A percentile compares a stretch with the other conserved stretches of the same genome.
phyloP scores from a whole-genome alignment of 2,329 filamentous ascomycete species.

The Alternaria brassicae region DNA sequence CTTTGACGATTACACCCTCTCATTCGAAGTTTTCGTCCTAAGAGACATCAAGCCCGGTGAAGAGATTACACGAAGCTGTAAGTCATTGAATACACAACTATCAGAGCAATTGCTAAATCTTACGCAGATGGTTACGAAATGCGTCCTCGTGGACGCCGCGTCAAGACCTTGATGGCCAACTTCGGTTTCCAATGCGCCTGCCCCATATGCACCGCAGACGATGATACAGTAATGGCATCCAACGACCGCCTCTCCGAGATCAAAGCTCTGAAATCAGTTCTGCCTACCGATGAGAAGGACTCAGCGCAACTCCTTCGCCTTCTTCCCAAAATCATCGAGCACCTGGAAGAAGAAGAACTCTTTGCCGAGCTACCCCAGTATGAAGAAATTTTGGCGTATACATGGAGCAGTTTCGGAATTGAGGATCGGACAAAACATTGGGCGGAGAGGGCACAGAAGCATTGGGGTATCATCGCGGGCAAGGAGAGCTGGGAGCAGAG shows the following conservation, averaged over 20 bases:
- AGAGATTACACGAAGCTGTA: constrained; percentile 44
- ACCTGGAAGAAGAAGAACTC: constrained; percentile 39
- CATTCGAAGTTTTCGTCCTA: constrained; percentile 38
- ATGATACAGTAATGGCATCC: constrained; percentile 24
- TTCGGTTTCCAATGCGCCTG: constrained; percentile 44
- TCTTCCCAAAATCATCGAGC: constrained; percentile 33
- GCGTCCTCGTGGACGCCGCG: constrained; percentile 24
- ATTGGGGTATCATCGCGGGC: constrained; percentile 38
- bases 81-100: not conserved
- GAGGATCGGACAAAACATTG: constrained; percentile 38
- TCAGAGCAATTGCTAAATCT: not conserved
- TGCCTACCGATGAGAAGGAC: constrained; percentile 30
- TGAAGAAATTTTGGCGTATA: constrained; percentile 45
- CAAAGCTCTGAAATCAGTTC: constrained; percentile 29
- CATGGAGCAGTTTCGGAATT: constrained; percentile 36
- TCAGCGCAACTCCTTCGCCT: constrained; percentile 32
- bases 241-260: constrained; percentile 39
- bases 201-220: constrained; percentile 34
- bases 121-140: constrained; percentile 36
- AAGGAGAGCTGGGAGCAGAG: constrained; percentile 35
- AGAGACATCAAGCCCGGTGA: constrained; percentile 37
- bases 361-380: constrained; percentile 34
- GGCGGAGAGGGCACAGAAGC: constrained; percentile 33
- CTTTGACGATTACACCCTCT: constrained; percentile 40
- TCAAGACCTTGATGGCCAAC: constrained; percentile 27